Percentiles rank a stretch among this genome's conserved stretches.
These are phyloP conservation scores for Quercus rubra DNA, from an alignment of 306 rosid species.

Conservation along the genomic window DNA sequence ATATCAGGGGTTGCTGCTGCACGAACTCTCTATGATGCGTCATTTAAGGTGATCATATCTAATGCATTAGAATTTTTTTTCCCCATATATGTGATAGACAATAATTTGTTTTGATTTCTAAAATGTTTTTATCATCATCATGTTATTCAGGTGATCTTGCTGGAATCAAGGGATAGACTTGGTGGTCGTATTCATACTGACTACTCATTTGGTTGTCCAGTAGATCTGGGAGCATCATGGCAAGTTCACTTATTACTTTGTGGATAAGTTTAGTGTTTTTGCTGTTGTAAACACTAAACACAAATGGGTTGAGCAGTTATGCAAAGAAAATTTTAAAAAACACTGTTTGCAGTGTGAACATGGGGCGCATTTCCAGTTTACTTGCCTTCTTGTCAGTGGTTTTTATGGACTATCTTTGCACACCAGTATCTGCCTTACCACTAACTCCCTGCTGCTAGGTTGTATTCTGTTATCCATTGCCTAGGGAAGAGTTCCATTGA, in stretches of 20 bases:
- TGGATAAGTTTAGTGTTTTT: background rate
- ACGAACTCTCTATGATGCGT: slow-evolving; percentile 68
- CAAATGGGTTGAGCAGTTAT: background rate
- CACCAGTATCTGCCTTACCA: background rate
- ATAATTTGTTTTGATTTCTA: slow-evolving; percentile 7
- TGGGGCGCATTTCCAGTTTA: background rate
- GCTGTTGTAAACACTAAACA: background rate
- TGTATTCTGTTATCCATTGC: background rate
- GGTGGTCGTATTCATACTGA: slow-evolving; percentile 91
- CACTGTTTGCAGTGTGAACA: background rate
- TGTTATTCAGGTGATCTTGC: slow-evolving; percentile 51
- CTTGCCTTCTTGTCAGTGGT: background rate
- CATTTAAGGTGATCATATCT: slow-evolving; percentile 51
- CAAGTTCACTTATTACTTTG: slow-evolving; percentile 17
- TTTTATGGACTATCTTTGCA: background rate
- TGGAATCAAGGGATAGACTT: slow-evolving; percentile 77
- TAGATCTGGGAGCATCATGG: slow-evolving; percentile 97
- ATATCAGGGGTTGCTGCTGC: slow-evolving; percentile 86
- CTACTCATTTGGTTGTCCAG: slow-evolving; percentile 78
- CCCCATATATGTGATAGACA: no score
- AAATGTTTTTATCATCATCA: slow-evolving; percentile 21
- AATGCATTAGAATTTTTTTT: background rate
- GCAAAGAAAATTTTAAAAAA: background rate
- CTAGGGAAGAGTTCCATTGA: background rate
- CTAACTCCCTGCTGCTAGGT: background rate